These are phyloP conservation scores for Medicago truncatula DNA, from an alignment of 306 rosid species.

Conservation along the genomic window DNA sequence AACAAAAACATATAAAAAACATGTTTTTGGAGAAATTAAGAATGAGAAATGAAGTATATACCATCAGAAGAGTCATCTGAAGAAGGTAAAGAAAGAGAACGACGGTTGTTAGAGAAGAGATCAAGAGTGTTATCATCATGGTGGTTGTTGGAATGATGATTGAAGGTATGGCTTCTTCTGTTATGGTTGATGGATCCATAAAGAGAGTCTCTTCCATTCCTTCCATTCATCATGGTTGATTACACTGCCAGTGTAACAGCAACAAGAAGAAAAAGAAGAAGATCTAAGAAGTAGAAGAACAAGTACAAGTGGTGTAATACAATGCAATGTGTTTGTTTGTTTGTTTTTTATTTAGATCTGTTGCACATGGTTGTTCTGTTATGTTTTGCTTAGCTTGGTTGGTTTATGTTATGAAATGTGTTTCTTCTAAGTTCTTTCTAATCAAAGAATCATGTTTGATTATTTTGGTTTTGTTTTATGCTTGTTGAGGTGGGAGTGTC, in stretches of 20 bases:
- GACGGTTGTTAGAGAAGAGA: conserved; percentile 89
- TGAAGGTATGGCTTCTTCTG: conserved; percentile 68
- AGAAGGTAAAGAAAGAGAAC: conserved; percentile 71
- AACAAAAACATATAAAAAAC: neutral
- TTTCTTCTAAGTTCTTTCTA: neutral
- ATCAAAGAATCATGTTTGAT: neutral
- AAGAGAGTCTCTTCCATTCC: conserved; percentile 67
- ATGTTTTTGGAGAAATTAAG: conserved; percentile 16
- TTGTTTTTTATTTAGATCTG: neutral
- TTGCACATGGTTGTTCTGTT: neutral
- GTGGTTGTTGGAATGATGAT: conserved; percentile 33
- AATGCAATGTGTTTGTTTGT: neutral
- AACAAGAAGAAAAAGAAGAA: neutral
- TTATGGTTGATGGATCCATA: conserved; percentile 54
- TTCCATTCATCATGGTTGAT: conserved; percentile 49
- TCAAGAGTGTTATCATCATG: conserved; percentile 68
- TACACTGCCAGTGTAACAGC: neutral
- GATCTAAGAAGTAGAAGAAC: neutral
- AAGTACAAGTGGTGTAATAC: neutral
- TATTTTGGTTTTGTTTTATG: neutral
- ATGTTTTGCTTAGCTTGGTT: neutral
- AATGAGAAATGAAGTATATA: conserved; percentile 28
- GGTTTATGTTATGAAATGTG: neutral
- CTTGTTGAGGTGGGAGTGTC: conserved; percentile 43
- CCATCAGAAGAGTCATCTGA: conserved; percentile 94